Base-by-base conservation (phyloP, 2,329 filamentous ascomycete species). In the Gliomastix tumulicola region DNA sequence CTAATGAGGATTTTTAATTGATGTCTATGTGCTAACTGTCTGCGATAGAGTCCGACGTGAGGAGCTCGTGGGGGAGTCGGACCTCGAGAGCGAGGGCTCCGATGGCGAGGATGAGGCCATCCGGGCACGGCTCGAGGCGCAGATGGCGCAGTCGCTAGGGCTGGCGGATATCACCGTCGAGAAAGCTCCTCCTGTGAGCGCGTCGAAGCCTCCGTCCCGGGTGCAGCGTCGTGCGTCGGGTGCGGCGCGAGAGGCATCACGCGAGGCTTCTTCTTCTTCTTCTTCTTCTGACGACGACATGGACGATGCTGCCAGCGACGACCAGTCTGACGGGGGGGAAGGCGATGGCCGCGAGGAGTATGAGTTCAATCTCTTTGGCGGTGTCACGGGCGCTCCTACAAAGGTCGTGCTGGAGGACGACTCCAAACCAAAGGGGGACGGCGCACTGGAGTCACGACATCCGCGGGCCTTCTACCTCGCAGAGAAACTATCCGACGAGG, bases 351-450 rank as follows among this genome's bases (percentile, higher is more conserved):
- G 57, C 15, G 61, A 67, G 33, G 65, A 67, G 36, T 79, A 77
- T 44, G 64, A 69, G 37, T 81, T 81, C 49, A 65, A 72, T 8
- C 65, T 82, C 20, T 82, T 82, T 50, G 66, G 67, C 42, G 61
- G 62, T 31, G 56, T 67, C 15, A 56, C 55, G 6, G 3, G 62
- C 65, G 17, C 20, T 5, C 12, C 31, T 15, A 42, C 37, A 35
- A 78, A 69, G 40, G 65, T 82, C 15, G 54, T 77, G 3, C 58
- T 81, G 15, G 57, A 63, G 16, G 56, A 65, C 25, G 62, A 69
- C 19, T 55, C 59, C 3, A 60, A 54, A n/a, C 51, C 46, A 8
- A 39, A 48, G 4, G 61, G 62, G 7, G 52, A 61, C 11, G 67
- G 66, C 11, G 57, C 39, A 3, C 43, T 67, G 20, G 31, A 54